Percentiles rank a stretch among this genome's conserved stretches.
These are phyloP conservation scores for Coemansia sp. DNA, from an alignment of 192 early-diverging fungal species.

Conservation along the genomic window DNA sequence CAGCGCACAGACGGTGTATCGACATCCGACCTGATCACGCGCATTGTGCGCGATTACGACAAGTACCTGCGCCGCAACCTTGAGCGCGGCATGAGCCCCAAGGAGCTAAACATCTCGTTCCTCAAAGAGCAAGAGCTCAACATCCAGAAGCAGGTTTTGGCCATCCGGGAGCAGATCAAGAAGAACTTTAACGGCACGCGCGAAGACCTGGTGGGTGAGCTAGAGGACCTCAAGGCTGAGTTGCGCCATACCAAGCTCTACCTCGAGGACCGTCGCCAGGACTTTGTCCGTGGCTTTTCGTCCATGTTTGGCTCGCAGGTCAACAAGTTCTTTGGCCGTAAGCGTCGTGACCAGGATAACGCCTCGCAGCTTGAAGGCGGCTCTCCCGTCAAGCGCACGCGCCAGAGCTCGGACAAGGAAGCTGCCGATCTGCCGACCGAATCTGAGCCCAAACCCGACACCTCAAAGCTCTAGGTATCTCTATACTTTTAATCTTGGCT, in stretches of 20 bases:
- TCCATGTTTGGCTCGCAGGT: constrained; percentile 60
- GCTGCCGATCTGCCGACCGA: not conserved
- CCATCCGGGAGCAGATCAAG: constrained; percentile 64
- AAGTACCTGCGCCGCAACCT: constrained; percentile 77
- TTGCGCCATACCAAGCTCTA: constrained; percentile 59
- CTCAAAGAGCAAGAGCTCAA: constrained; percentile 76
- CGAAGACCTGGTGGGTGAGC: constrained; percentile 59
- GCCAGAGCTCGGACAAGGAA: constrained; percentile 12
- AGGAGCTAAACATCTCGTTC: constrained; percentile 78
- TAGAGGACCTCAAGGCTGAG: constrained; percentile 62
- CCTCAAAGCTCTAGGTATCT: too few species aligned
- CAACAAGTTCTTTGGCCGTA: constrained; percentile 44
- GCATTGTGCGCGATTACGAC: constrained; percentile 83
- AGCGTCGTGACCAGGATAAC: constrained; percentile 16
- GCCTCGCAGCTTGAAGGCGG: constrained; percentile 1
- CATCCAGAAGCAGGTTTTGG: constrained; percentile 69
- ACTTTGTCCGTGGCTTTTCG: constrained; percentile 67
- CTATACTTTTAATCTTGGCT: too few species aligned
- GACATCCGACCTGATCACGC: constrained; percentile 78
- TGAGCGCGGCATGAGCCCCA: constrained; percentile 77
- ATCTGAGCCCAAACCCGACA: too few species aligned
- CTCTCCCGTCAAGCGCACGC: constrained; percentile 23
- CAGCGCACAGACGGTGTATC: constrained; percentile 79
- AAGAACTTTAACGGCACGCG: constrained; percentile 65
- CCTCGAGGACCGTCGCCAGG: constrained; percentile 75